phyloP scores from a whole-genome alignment of 352 stramenopile genomes.

The Hyaloperonospora brassicae region DNA sequence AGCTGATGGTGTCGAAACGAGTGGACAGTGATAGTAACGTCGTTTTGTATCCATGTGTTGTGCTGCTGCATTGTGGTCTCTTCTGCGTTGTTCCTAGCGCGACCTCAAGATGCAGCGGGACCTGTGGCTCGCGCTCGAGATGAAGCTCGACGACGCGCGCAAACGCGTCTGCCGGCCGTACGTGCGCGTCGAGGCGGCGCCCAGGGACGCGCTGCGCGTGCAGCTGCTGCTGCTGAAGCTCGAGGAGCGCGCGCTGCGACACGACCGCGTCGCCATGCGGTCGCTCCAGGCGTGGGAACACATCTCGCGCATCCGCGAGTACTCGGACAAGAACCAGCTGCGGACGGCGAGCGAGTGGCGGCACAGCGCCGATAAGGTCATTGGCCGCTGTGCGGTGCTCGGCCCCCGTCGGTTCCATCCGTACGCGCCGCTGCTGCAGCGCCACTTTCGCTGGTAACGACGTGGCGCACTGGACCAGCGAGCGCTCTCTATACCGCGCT shows the following conservation, averaged over 20 bases:
- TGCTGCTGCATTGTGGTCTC: slow-evolving; percentile 1
- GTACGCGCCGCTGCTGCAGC: slow-evolving; percentile 19
- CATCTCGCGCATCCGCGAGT: slow-evolving; percentile 34
- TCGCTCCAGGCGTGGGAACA: slow-evolving; percentile 17
- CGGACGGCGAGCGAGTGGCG: slow-evolving; percentile 27
- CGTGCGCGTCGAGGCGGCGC: slow-evolving; percentile 1
- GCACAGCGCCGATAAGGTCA: slow-evolving; percentile 30
- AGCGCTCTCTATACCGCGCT: no score
- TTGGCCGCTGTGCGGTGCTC: slow-evolving; percentile 15
- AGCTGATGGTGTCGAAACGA: no score
- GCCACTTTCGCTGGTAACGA: slow-evolving; percentile 31
- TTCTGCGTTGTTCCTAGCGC: slow-evolving; percentile 8
- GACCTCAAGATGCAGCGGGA: slow-evolving; percentile 25
- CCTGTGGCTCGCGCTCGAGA: slow-evolving; percentile 27
- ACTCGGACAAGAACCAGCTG: slow-evolving; percentile 30
- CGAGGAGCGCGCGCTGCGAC: slow-evolving; percentile 21
- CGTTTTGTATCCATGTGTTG: neutral
- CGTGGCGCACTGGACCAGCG: no score
- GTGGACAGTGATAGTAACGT: neutral
- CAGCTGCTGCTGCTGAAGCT: slow-evolving; percentile 17
- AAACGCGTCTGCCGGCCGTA: slow-evolving; percentile 16
- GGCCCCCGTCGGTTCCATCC: slow-evolving; percentile 20
- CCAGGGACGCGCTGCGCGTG: neutral
- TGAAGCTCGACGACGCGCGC: slow-evolving; percentile 18
- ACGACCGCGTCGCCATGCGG: slow-evolving; percentile 22